Evolutionary conservation across 441 rosid genomes (phyloP), one percentile per base, ranked within the genome.

Genomic region (Arabidopsis hybrid): DNA sequence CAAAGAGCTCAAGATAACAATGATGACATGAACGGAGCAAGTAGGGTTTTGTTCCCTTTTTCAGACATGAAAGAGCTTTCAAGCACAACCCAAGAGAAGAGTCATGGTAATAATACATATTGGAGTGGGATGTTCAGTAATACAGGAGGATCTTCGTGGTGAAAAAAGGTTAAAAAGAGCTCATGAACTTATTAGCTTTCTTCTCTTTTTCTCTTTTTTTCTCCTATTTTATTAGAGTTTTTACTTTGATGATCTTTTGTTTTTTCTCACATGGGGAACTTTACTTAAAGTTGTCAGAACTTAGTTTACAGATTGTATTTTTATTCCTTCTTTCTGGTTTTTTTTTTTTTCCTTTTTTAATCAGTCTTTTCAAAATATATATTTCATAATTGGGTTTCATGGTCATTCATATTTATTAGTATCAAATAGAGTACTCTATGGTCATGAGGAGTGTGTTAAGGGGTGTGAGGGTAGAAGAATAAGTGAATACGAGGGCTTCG

Each of bases 141-240:
- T 51, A 71, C 72, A 39, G 92, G 91, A 67, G 91, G 93, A 83
- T 78, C 75, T 71, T 64, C 93, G 36, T 91, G 96, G 96, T 89
- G 74, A 83, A 38, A 16, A 66, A 34, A 42, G 70, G 65, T 69
- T 38, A 62, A 69, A 62, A 76, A 56, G 78, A 65, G 61, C 69
- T 36, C 47, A 46, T 13, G 69, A 65, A 55, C 63, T 57, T 79
- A 43, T 70, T 59, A 49, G 42, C 40, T 11, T 69, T 67, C 42
- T 61, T 60, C 60, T 72, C 52, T 67, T 49, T 67, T 65, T 63
- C 52, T 35, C 65, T 0, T 16, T 17, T 14, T 65, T 55, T 45
- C 60, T 66, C 31, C 38, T 62, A 16, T 69, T 69, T 38, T 56
- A 49, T 12, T 67, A 65, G 69, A 11, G 29, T 35, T 70, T 67